Evolutionary conservation across 1,139 yeast genomes (phyloP).

Genomic region (Schwanniomyces etchellsii): DNA sequence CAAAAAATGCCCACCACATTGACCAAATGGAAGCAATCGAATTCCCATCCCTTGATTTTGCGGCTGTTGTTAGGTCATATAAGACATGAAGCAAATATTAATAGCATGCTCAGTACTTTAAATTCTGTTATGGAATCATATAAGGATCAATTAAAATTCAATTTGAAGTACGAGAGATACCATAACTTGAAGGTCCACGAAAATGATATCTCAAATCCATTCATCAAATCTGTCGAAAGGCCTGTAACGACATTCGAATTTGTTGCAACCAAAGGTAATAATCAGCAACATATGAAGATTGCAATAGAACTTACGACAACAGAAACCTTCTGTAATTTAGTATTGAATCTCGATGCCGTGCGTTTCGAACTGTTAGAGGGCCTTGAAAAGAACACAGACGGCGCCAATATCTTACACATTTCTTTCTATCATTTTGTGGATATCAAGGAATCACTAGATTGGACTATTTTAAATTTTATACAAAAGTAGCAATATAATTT

Average conservation of each 20-base stretch:
- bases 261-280: background rate
- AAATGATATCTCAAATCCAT: conserved; percentile 22
- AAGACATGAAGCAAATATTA: conserved; percentile 52
- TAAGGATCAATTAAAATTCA: conserved; percentile 14
- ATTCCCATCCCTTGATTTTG: conserved; percentile 47
- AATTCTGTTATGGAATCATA: conserved; percentile 20
- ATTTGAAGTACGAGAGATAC: conserved; percentile 19
- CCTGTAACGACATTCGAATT: conserved; percentile 14
- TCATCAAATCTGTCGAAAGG: conserved; percentile 33
- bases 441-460: conserved; percentile 59
- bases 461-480: conserved; percentile 45
- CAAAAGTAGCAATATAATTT: conserved; percentile 8
- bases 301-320: conserved; percentile 31
- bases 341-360: conserved; percentile 27
- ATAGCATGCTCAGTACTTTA: conserved; percentile 37
- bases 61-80: conserved; percentile 68
- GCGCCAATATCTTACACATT: conserved; percentile 36
- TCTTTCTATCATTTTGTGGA: conserved; percentile 56
- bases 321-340: conserved; percentile 37
- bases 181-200: conserved; percentile 17
- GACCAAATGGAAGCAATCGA: conserved; percentile 46
- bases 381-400: conserved; percentile 26
- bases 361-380: conserved; percentile 25
- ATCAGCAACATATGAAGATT: conserved; percentile 19
- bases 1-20: conserved; percentile 44